Evolutionary conservation across 2,329 filamentous ascomycete species (phyloP).

Genomic region (Alternaria incomplexa): DNA sequence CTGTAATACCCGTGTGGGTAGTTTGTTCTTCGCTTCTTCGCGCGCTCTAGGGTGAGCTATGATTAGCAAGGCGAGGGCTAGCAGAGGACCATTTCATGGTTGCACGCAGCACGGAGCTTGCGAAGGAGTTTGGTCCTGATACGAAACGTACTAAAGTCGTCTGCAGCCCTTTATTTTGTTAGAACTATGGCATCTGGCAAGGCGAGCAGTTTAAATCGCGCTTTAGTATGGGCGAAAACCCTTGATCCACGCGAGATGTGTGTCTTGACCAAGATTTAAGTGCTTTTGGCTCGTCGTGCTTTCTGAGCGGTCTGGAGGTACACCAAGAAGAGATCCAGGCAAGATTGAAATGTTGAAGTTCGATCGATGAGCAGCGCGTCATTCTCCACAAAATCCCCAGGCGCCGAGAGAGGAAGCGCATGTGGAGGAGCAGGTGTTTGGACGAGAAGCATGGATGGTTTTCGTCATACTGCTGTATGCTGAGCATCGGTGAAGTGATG

Average conservation of each 20-base stretch:
- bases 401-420: not conserved
- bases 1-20: constrained; percentile 2
- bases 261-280: not conserved
- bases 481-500: constrained; percentile 8
- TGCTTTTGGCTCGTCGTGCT: not conserved
- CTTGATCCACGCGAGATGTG: not conserved
- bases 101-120: not conserved
- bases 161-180: not conserved
- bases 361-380: not conserved
- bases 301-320: not conserved
- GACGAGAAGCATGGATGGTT: constrained; percentile 3
- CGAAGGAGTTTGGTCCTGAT: not conserved
- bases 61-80: not conserved
- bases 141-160: not conserved
- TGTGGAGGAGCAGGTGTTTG: constrained; percentile 21
- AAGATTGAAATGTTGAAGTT: not conserved
- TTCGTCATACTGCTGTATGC: constrained; percentile 16
- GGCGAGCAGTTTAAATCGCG: not conserved
- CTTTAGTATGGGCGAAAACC: not conserved
- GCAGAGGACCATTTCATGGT: not conserved
- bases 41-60: constrained; percentile 6
- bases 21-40: constrained; percentile 11
- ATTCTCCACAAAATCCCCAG: constrained; percentile 20
- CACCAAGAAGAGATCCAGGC: not conserved
- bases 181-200: not conserved